Conservation (phyloP, 768 basidiomycete species). For the Trametes cinnabarina region DNA sequence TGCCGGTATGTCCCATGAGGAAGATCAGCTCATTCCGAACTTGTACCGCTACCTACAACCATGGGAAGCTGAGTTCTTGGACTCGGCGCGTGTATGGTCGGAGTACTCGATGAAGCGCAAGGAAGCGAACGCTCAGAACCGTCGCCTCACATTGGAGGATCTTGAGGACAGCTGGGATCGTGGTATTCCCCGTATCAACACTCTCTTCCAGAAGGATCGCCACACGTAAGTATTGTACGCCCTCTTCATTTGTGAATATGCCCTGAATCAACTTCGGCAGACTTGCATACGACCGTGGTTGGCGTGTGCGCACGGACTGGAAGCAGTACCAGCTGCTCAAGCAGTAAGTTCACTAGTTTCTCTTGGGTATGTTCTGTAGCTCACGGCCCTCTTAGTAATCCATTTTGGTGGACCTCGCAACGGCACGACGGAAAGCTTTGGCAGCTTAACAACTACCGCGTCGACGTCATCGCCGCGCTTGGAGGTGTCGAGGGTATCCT, state of each 20-base stretch:
- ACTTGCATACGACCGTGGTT: conserved; percentile 96
- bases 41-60: conserved; percentile 95
- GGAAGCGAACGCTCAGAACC: conserved; percentile 98
- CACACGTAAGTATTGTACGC: conserved; percentile 61
- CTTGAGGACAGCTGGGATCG: conserved; percentile 99
- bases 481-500: conserved; percentile 96
- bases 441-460: conserved; percentile 97
- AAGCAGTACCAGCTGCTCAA: conserved; percentile 94
- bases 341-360: conserved; percentile 52
- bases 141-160: conserved; percentile 94
- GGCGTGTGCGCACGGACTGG: conserved; percentile 98
- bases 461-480: conserved; percentile 97
- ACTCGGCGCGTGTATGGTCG: conserved; percentile 98
- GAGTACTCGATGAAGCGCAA: conserved; percentile 99
- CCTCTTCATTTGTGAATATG: neutral
- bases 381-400: conserved; percentile 57
- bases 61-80: conserved; percentile 97
- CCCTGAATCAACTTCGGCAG: conserved; percentile 34
- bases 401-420: conserved; percentile 99
- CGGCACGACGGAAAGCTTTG: conserved; percentile 95
- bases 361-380: neutral
- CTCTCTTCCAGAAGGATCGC: conserved; percentile 97
- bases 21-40: conserved; percentile 94
- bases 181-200: conserved; percentile 98
- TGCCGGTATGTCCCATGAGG: conserved; percentile 96